Percentiles rank a stretch among this genome's conserved stretches.
These are phyloP conservation scores for Pelargonium australe DNA, from an alignment of 441 rosid species.

Conservation along the genomic window DNA sequence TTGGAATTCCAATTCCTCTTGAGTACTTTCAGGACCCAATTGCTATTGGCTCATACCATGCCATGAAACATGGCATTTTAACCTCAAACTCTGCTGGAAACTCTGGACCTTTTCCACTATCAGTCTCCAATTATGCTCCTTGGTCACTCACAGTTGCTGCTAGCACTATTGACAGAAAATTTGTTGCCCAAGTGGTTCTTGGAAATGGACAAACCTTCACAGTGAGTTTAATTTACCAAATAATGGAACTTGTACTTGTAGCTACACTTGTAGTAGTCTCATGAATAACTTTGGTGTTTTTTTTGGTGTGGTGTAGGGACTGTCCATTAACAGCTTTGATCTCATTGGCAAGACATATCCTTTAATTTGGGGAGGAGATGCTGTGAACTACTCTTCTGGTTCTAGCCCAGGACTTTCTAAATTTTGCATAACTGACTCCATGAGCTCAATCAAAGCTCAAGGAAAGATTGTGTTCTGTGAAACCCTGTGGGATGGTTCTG, in stretches of 20 bases:
- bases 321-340: slow-evolving; percentile 37
- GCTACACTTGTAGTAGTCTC: too few species aligned
- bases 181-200: slow-evolving; percentile 27
- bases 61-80: slow-evolving; percentile 32
- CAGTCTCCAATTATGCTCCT: slow-evolving; percentile 27
- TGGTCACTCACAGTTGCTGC: slow-evolving; percentile 33
- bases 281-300: not conserved
- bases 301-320: slow-evolving; percentile 25
- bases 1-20: slow-evolving; percentile 14
- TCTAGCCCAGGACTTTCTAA: slow-evolving; percentile 21
- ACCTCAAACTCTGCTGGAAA: slow-evolving; percentile 31
- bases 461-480: slow-evolving; percentile 32
- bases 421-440: slow-evolving; percentile 20
- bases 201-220: slow-evolving; percentile 28
- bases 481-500: slow-evolving; percentile 15
- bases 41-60: slow-evolving; percentile 43
- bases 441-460: slow-evolving; percentile 28
- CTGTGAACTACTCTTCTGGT: slow-evolving; percentile 37
- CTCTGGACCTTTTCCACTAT: slow-evolving; percentile 21
- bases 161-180: slow-evolving; percentile 29
- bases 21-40: slow-evolving; percentile 25
- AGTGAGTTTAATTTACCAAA: slow-evolving; percentile 16
- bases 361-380: slow-evolving; percentile 45
- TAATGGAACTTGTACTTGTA: too few species aligned
- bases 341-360: slow-evolving; percentile 30